phyloP scores from a whole-genome alignment of 2,329 filamentous ascomycete species.

The Aspergillus unguis region DNA sequence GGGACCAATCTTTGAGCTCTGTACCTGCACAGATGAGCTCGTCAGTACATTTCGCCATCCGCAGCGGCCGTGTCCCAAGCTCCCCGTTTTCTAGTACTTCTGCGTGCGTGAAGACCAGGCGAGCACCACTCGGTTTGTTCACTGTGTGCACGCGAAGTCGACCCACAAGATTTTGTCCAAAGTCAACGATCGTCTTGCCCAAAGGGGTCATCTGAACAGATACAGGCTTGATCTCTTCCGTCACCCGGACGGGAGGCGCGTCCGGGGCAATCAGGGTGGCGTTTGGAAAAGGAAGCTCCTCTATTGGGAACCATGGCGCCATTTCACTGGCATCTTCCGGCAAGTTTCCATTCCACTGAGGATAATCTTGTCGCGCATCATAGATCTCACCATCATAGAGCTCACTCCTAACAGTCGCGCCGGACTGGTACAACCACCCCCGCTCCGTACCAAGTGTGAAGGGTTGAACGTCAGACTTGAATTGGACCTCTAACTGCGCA shows the following conservation, averaged over 20 bases:
- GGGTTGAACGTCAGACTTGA: conserved; percentile 7
- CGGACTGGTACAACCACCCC: conserved; percentile 22
- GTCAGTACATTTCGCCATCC: conserved; percentile 45
- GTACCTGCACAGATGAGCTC: conserved; percentile 34
- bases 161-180: conserved; percentile 59
- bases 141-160: conserved; percentile 39
- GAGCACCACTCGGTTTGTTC: conserved; percentile 14
- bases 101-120: conserved; percentile 46
- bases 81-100: conserved; percentile 55
- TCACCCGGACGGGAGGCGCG: conserved; percentile 44
- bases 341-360: conserved; percentile 21
- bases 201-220: conserved; percentile 34
- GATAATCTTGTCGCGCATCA: conserved; percentile 39
- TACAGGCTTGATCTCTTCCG: conserved; percentile 27
- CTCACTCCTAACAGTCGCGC: conserved; percentile 31
- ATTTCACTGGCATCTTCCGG: neutral
- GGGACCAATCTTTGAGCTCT: conserved; percentile 37
- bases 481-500: conserved; percentile 28
- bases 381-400: conserved; percentile 56
- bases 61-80: conserved; percentile 43
- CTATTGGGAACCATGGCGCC: conserved; percentile 26
- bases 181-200: conserved; percentile 53
- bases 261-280: conserved; percentile 41
- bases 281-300: conserved; percentile 30
- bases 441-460: conserved; percentile 21